These are phyloP conservation scores for Penicillium sp. DNA, from an alignment of 2,329 filamentous ascomycete species.

Conservation along the genomic window DNA sequence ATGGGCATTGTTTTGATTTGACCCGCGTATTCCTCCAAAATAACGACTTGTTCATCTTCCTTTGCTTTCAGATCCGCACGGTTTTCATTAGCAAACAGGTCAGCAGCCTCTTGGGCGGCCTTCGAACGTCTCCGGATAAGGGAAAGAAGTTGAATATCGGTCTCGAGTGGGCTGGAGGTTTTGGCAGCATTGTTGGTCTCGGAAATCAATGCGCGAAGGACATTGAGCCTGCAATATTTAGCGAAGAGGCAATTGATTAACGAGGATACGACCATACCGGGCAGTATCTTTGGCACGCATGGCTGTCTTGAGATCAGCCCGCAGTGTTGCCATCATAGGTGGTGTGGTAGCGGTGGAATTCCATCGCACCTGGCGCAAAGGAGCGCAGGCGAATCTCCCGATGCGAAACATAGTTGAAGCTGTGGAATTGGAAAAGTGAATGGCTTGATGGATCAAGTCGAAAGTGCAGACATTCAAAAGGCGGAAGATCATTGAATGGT, in stretches of 20 bases:
- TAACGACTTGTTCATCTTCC: constrained; percentile 44
- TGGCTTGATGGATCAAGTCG: not conserved
- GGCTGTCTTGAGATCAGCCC: constrained; percentile 49
- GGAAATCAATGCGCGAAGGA: constrained; percentile 50
- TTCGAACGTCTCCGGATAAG: constrained; percentile 48
- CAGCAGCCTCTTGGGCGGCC: constrained; percentile 39
- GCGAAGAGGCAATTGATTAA: not conserved
- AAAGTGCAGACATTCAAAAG: constrained; percentile 8
- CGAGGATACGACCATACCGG: constrained; percentile 31
- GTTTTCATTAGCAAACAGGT: constrained; percentile 43
- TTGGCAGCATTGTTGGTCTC: constrained; percentile 53
- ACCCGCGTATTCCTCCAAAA: constrained; percentile 48
- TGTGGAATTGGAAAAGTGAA: not conserved
- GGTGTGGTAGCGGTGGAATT: constrained; percentile 43
- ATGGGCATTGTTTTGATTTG: constrained; percentile 43
- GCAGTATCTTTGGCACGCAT: constrained; percentile 52
- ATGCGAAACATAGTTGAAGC: constrained; percentile 32
- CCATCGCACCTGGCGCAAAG: constrained; percentile 37
- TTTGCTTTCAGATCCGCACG: constrained; percentile 48
- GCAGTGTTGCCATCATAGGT: constrained; percentile 47
- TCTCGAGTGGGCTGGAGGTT: constrained; percentile 46
- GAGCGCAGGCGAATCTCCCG: constrained; percentile 30
- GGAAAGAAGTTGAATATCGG: constrained; percentile 48
- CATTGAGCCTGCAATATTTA: constrained; percentile 42
- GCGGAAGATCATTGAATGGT: constrained; percentile 24